These are phyloP conservation scores for Immersiporthe knoxdaviesiana DNA, from an alignment of 2,329 filamentous ascomycete genomes.

Conservation along the genomic window DNA sequence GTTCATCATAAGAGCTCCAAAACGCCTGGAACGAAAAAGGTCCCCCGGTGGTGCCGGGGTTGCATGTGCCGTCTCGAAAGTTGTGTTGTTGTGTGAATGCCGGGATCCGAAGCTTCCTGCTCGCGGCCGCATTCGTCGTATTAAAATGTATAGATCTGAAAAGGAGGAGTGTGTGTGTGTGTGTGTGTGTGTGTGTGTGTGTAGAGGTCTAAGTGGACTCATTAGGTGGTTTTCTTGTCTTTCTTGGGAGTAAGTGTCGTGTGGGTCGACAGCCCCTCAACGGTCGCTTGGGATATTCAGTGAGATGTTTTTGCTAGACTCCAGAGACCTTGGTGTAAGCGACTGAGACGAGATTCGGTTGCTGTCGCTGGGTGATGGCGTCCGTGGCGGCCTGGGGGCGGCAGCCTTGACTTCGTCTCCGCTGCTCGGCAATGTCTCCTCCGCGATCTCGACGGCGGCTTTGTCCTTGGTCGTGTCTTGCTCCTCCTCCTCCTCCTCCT, in stretches of 20 bases:
- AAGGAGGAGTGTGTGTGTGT: not conserved
- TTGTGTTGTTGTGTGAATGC: constrained; percentile 17
- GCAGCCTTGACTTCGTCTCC: constrained; percentile 1
- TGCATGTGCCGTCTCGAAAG: not conserved
- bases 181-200: not conserved
- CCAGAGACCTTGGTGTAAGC: constrained; percentile 23
- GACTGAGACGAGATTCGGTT: constrained; percentile 30
- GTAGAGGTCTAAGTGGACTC: not conserved
- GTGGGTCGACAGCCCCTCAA: not conserved
- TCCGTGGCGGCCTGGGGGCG: constrained; percentile 20
- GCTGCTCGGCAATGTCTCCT: not conserved
- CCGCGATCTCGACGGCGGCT: not conserved
- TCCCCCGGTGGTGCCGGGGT: not conserved
- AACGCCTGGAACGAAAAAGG: constrained; percentile 8
- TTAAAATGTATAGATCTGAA: constrained; percentile 29
- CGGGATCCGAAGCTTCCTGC: constrained; percentile 15
- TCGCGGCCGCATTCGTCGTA: constrained; percentile 21
- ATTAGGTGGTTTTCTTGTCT: not conserved
- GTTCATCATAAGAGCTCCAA: not conserved
- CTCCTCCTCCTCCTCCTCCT: constrained; percentile 1
- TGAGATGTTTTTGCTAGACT: constrained; percentile 15
- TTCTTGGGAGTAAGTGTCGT: not conserved
- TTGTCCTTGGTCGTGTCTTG: constrained; percentile 7
- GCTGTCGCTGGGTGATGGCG: constrained; percentile 21
- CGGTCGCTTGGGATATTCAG: not conserved